These are phyloP conservation scores for Pterula multifida DNA, from an alignment of 1,284 basidiomycete genomes.

Conservation along the genomic window DNA sequence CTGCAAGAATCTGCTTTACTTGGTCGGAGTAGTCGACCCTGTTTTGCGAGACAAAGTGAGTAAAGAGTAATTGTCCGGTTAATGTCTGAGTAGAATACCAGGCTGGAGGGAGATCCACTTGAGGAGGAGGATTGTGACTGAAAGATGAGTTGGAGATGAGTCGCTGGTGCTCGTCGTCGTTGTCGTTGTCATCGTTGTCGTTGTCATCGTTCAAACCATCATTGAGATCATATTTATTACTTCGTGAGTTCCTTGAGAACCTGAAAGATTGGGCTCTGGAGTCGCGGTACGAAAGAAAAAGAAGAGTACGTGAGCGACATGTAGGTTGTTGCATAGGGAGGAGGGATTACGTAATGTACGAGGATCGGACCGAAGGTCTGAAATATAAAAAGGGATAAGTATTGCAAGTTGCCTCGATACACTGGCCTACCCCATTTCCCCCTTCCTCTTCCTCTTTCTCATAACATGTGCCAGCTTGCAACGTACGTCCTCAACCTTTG, in stretches of 20 bases:
- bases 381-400: neutral
- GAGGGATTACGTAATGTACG: conserved; percentile 12
- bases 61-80: too few relatives aligned
- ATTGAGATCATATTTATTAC: conserved; percentile 20
- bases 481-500: conserved; percentile 36
- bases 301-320: conserved; percentile 82
- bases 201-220: conserved; percentile 28
- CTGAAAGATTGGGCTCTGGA: conserved; percentile 49
- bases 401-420: too few relatives aligned
- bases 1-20: conserved; percentile 68
- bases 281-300: conserved; percentile 93
- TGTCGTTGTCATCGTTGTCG: conserved; percentile 16
- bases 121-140: conserved; percentile 36
- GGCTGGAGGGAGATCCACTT: conserved; percentile 58
- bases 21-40: conserved; percentile 91
- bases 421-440: conserved; percentile 13
- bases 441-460: conserved; percentile 14
- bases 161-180: conserved; percentile 56
- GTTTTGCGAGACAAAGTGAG: conserved; percentile 13
- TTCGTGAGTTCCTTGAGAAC: conserved; percentile 24
- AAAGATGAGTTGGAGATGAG: conserved; percentile 41
- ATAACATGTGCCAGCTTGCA: conserved; percentile 52
- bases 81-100: too few relatives aligned
- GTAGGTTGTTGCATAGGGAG: conserved; percentile 21
- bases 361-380: conserved; percentile 13